Conservation (phyloP, 2,329 filamentous ascomycete genomes). For the Cadophora sp. region DNA sequence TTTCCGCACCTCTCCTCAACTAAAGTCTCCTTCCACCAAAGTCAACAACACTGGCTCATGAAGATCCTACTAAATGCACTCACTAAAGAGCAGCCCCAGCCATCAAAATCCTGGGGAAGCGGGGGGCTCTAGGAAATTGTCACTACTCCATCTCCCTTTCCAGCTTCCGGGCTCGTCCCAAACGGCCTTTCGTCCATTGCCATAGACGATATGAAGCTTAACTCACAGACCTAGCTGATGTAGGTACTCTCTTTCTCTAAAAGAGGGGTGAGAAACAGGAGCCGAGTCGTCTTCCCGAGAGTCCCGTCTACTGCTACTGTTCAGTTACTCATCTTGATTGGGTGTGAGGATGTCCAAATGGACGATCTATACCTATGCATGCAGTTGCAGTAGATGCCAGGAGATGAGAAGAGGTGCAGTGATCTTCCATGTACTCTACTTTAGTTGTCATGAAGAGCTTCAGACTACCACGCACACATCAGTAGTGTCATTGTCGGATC, state of each 20-base stretch:
- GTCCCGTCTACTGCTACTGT: not conserved
- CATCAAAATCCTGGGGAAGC: not conserved
- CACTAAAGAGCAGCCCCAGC: not conserved
- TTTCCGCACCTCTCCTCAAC: not conserved
- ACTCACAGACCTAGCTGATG: not conserved
- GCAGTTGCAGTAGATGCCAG: not conserved
- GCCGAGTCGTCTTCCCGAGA: not conserved
- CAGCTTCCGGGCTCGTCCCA: not conserved
- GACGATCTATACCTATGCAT: not conserved
- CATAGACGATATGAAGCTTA: not conserved
- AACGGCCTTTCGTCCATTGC: not conserved
- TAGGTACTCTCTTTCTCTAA: not conserved
- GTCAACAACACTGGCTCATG: not conserved
- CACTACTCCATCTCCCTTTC: not conserved
- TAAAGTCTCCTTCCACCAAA: not conserved
- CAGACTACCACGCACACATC: not conserved
- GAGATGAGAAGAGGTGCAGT: not conserved
- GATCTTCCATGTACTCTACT: not conserved
- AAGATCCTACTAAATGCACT: too few species aligned
- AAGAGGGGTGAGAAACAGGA: not conserved
- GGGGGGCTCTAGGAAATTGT: not conserved
- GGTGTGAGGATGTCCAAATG: not conserved
- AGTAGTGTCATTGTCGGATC: not conserved
- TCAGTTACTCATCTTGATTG: not conserved
- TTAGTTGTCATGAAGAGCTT: not conserved